Evolutionary conservation across 352 stramenopile species (phyloP).

Genomic region (Pythium utonaiense): DNA sequence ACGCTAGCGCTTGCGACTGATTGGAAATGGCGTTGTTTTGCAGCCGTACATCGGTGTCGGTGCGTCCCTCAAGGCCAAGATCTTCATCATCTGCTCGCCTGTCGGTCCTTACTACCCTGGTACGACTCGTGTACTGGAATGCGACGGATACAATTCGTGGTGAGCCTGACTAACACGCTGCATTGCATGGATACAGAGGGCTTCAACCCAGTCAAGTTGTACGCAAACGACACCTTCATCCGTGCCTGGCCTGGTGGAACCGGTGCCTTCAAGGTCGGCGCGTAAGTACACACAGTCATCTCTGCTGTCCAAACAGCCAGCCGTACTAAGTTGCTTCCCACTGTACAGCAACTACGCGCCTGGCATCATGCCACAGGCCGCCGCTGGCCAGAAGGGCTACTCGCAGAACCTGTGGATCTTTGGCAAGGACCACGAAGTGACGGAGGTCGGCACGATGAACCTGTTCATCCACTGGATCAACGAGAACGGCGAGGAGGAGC

Average conservation of each 20-base stretch:
- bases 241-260: slow-evolving; percentile 96
- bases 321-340: neutral
- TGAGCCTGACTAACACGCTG: too few relatives aligned
- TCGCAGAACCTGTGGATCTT: slow-evolving; percentile 96
- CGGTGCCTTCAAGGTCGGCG: slow-evolving; percentile 92
- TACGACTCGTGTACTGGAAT: slow-evolving; percentile 3
- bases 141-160: too few relatives aligned
- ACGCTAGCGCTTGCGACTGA: neutral
- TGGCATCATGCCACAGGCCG: slow-evolving; percentile 90
- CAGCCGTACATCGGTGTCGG: slow-evolving; percentile 90
- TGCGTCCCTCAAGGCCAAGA: slow-evolving; percentile 85
- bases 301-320: neutral
- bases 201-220: slow-evolving; percentile 90
- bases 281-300: slow-evolving; percentile 28
- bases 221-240: slow-evolving; percentile 90
- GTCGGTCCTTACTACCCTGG: slow-evolving; percentile 97
- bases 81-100: slow-evolving; percentile 96
- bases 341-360: slow-evolving; percentile 73
- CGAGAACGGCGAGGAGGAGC: slow-evolving; percentile 89
- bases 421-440: slow-evolving; percentile 89
- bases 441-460: slow-evolving; percentile 96
- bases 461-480: slow-evolving; percentile 97
- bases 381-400: slow-evolving; percentile 85
- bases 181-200: slow-evolving; percentile 44
- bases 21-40: neutral